phyloP scores from a whole-genome alignment of 257 asterid genomes.

The Przewalskia tangutica region DNA sequence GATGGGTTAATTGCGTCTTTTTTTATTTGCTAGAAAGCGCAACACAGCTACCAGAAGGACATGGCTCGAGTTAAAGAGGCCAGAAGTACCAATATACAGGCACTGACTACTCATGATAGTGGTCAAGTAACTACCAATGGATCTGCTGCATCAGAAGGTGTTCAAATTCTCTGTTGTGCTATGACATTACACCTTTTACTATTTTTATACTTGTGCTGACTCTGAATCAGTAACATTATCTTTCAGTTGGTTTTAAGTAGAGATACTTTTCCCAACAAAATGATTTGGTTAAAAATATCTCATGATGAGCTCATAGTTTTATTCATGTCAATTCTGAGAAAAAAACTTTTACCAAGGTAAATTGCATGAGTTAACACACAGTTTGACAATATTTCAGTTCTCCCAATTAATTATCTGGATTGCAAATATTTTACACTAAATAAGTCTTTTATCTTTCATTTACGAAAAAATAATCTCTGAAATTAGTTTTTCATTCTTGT shows the following conservation, averaged over 20 bases:
- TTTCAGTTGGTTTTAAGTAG: not conserved
- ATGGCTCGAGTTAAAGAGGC: constrained; percentile 63
- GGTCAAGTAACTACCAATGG: constrained; percentile 32
- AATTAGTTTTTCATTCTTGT: not conserved
- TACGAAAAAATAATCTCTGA: not conserved
- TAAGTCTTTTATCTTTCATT: not conserved
- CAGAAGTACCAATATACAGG: constrained; percentile 53
- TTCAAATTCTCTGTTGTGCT: not conserved
- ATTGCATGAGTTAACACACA: not conserved
- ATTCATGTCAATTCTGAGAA: not conserved
- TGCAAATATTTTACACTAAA: not conserved
- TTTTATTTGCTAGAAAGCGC: constrained; percentile 62
- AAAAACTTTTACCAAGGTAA: not conserved
- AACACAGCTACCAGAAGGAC: constrained; percentile 87
- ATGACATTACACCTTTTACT: not conserved
- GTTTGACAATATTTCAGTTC: not conserved
- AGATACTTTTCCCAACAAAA: not conserved
- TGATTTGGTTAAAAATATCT: not conserved
- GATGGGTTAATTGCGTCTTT: not conserved
- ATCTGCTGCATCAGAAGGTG: constrained; percentile 63
- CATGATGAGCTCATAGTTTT: not conserved
- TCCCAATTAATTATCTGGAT: not conserved
- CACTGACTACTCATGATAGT: constrained; percentile 33
- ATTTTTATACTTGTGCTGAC: not conserved
- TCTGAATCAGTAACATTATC: not conserved